Conservation (phyloP, 2,329 filamentous ascomycete genomes). For the Penicillium vulpinum region DNA sequence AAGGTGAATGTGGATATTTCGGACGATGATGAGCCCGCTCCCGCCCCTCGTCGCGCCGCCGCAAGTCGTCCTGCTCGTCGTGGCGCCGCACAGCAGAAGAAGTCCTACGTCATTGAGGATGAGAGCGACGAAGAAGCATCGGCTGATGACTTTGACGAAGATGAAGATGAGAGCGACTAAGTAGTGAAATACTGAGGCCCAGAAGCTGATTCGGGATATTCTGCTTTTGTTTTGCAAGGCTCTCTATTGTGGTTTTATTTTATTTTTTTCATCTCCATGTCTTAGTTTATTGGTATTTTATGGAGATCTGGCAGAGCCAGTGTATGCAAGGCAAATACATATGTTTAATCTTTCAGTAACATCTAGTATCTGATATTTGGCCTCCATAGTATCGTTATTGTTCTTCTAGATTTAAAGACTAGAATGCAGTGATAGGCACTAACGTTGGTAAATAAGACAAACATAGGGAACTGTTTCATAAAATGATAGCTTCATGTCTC, state of each 20-base stretch:
- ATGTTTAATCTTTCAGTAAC: background rate
- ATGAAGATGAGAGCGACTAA: conserved; percentile 37
- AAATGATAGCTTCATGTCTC: too few relatives aligned
- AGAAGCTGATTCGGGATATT: background rate
- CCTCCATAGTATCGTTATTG: too few relatives aligned
- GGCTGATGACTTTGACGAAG: conserved; percentile 41
- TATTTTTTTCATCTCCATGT: conserved; percentile 5
- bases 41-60: conserved; percentile 32
- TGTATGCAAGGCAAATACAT: conserved; percentile 5
- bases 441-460: background rate
- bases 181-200: background rate
- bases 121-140: conserved; percentile 40
- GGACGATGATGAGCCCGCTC: conserved; percentile 38
- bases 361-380: background rate
- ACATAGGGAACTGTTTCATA: background rate
- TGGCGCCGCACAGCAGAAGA: conserved; percentile 43
- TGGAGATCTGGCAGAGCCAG: conserved; percentile 20
- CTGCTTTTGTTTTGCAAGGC: background rate
- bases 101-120: conserved; percentile 45
- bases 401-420: too few relatives aligned
- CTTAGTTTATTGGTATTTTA: conserved; percentile 12
- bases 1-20: conserved; percentile 38
- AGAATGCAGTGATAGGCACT: too few relatives aligned
- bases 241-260: conserved; percentile 4
- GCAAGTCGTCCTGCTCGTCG: conserved; percentile 44